These are phyloP conservation scores for Rutstroemia sydowiana DNA, from an alignment of 2,329 filamentous ascomycete genomes.

Conservation along the genomic window DNA sequence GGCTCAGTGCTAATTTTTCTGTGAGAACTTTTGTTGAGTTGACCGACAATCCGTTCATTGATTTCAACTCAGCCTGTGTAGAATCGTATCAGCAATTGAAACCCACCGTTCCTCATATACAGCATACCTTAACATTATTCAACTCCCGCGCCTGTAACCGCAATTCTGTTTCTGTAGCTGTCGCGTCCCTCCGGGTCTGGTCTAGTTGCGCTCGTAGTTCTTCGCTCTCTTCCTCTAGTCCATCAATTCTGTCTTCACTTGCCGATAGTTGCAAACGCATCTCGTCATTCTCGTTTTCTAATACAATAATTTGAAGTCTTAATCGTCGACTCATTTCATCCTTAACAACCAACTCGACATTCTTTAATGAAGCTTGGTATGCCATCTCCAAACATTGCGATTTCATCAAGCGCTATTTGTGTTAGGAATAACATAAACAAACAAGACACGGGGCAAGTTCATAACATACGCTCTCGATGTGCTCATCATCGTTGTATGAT, in stretches of 20 bases:
- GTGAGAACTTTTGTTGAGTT: constrained; percentile 64
- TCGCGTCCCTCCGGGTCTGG: constrained; percentile 35
- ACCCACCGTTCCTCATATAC: neutral
- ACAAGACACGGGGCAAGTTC: no score
- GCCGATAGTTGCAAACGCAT: constrained; percentile 56
- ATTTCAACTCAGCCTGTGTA: constrained; percentile 61
- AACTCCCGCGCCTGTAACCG: constrained; percentile 46
- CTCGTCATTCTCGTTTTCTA: constrained; percentile 66
- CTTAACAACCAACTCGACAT: constrained; percentile 61
- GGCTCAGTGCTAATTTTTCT: constrained; percentile 54
- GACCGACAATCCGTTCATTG: constrained; percentile 57
- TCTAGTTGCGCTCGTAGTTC: constrained; percentile 42
- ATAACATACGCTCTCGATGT: constrained; percentile 23
- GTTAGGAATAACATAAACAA: neutral
- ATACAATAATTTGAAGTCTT: constrained; percentile 60
- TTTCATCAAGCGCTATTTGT: constrained; percentile 24
- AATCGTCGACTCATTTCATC: constrained; percentile 68
- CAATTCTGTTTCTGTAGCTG: constrained; percentile 33
- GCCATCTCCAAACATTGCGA: constrained; percentile 53
- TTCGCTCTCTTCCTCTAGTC: constrained; percentile 42
- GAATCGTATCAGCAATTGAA: neutral
- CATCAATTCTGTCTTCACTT: constrained; percentile 52
- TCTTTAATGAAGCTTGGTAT: constrained; percentile 58
- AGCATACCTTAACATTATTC: constrained; percentile 45
- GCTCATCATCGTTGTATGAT: constrained; percentile 24